These are phyloP conservation scores for Chenopodium berlandieri DNA, from an alignment of 148 eudicot species.

Conservation along the genomic window DNA sequence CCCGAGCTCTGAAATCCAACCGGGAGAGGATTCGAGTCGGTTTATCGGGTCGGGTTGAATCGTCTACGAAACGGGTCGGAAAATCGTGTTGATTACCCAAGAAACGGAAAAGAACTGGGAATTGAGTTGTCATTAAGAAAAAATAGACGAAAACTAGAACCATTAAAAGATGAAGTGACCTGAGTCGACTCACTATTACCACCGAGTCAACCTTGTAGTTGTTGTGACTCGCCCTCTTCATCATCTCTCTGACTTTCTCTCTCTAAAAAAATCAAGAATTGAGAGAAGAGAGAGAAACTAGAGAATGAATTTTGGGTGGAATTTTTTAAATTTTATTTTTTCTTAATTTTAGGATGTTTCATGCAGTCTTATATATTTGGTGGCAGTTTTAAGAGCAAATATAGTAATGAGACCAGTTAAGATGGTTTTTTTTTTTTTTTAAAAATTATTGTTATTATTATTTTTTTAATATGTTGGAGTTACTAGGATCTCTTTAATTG, in stretches of 20 bases:
- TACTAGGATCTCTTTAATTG: too few relatives aligned
- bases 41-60: slow-evolving; percentile 11
- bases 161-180: slow-evolving; percentile 53
- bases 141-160: slow-evolving; percentile 48
- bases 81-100: not conserved
- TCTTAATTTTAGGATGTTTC: too few relatives aligned
- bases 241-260: not conserved
- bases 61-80: slow-evolving; percentile 16
- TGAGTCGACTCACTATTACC: slow-evolving; percentile 50
- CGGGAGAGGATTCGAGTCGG: slow-evolving; percentile 25
- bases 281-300: not conserved
- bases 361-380: too few relatives aligned
- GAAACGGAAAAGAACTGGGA: slow-evolving; percentile 45
- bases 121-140: slow-evolving; percentile 53
- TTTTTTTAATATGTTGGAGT: too few relatives aligned
- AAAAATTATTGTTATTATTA: too few relatives aligned
- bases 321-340: too few relatives aligned
- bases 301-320: too few relatives aligned
- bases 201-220: slow-evolving; percentile 44
- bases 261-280: not conserved
- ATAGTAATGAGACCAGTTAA: too few relatives aligned
- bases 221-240: slow-evolving; percentile 33
- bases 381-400: too few relatives aligned
- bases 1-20: slow-evolving; percentile 15
- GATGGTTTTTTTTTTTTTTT: too few relatives aligned